A percentile compares a stretch with the other conserved stretches of the same genome.
These are phyloP conservation scores for Heterobasidion occidentale DNA, from an alignment of 1,284 basidiomycete genomes.

Conservation along the genomic window DNA sequence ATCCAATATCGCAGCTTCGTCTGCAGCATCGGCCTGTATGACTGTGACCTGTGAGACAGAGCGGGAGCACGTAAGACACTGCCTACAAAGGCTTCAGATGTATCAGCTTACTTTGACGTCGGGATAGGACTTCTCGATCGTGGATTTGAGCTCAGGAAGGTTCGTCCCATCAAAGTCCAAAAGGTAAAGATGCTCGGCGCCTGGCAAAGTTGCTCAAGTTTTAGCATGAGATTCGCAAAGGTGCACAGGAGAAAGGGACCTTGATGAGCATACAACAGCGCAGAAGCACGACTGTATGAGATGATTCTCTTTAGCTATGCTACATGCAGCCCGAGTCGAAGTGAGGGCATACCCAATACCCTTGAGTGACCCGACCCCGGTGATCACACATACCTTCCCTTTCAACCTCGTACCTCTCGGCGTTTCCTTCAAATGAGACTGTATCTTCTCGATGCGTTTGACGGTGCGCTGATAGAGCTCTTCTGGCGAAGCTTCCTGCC, in stretches of 20 bases:
- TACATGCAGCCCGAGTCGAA: constrained; percentile 5
- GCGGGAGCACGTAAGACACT: background rate
- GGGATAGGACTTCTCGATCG: constrained; percentile 63
- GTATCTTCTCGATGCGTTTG: constrained; percentile 60
- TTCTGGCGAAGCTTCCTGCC: constrained; percentile 3
- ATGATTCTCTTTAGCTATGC: constrained; percentile 2
- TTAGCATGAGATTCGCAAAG: constrained; percentile 1
- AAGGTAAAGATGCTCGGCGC: constrained; percentile 79
- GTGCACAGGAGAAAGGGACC: constrained; percentile 31
- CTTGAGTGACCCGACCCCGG: constrained; percentile 76
- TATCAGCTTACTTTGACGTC: constrained; percentile 60
- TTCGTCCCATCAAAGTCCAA: constrained; percentile 72
- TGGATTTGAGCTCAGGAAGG: constrained; percentile 63
- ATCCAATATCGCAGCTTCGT: constrained; percentile 61
- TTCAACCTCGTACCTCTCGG: constrained; percentile 54
- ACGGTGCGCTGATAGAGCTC: constrained; percentile 41
- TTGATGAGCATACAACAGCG: constrained; percentile 76
- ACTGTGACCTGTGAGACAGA: constrained; percentile 49
- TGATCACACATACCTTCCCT: constrained; percentile 86
- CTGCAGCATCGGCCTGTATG: constrained; percentile 76
- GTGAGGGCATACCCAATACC: constrained; percentile 67
- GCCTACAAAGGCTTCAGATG: background rate
- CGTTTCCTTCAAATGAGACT: constrained; percentile 55
- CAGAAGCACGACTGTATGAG: constrained; percentile 58
- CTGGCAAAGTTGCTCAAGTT: constrained; percentile 28